Evolutionary conservation across 2,329 filamentous ascomycete species (phyloP), one percentile per base, ranked within the genome.

Genomic region (Phyllosticta capitalensis): DNA sequence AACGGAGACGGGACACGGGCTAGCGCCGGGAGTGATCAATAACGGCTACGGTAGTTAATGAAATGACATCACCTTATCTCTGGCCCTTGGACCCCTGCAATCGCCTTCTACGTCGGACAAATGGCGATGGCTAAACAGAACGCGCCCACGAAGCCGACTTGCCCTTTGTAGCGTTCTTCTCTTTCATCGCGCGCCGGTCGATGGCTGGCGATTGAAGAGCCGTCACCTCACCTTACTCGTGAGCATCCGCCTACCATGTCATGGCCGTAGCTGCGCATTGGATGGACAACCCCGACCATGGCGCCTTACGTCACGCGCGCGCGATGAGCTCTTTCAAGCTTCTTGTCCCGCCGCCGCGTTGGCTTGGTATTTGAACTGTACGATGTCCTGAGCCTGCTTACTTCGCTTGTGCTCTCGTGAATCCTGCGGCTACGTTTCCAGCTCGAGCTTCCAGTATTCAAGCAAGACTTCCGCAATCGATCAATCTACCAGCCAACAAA

Each of bases 31-130:
- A 26, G 24, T 3, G 7, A 26, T 26, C 4, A 26, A 7, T 26
- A 28, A 12, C 9, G 26, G 17, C 2, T 9, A 10, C 20, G 45
- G 50, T 28, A 21, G 30, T 50, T 20, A 54, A 58, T 58, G 45
- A 33, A 45, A 38, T 58, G 56, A 58, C 56, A 58, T 58, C 56
- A 58, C 51, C 56, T 59, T 54, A 59, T 59, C 56, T 59, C 26
- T 19, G 12, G n/a, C 19, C 21, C 49, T 30, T n/a, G 28, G 9
- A 19, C 14, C 10, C n/a, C n/a, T 21, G 26, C 33, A 14, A 54
- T 59, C 56, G 50, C 38, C 51, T 59, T n/a, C 49, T 50, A 3
- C 33, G 17, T 22, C 49, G 22, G 56, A 54, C 56, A 58, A 58
- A 54, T 54, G 7, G 52, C 26, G 22, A 45, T 45, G 38, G 53